Base-by-base conservation (phyloP, 225 moss, liverwort and hornwort species). In the Asterella californica region DNA sequence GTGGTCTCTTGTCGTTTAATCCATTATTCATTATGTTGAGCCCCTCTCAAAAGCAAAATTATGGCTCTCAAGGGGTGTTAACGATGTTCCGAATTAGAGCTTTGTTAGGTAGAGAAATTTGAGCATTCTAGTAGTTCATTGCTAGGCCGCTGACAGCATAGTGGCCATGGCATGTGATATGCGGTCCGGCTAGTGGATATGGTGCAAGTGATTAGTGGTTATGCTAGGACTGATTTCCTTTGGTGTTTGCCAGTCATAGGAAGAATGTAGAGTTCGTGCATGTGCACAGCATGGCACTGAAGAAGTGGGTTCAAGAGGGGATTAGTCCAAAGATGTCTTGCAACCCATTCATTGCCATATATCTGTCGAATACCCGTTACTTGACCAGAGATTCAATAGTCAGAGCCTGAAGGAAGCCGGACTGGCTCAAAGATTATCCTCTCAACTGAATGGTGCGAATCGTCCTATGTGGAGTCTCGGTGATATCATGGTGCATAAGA, bases 211-310 rank as follows among this genome's bases (percentile, higher is more conserved):
- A 74, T 74, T 36, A 66, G 48, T 27, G 70, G 68, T 76, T 50
- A 77, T 81, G 81, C 70, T 68, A 66, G 71, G 72, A 71, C 71
- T 70, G 76, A 76, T 80, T 72, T 81, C 50, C 32, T 64, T 21
- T 15, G 70, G 76, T 52, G 60, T 78, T 78, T 60, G 37, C 21
- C 45, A 82, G 75, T 82, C 54, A 76, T 59, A 38, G 72, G 37
- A 52, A 76, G 62, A 82, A 55, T 71, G 72, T 78, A 76, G 59
- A 70, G 52, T 79, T 78, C 49, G 48, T 49, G 37, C 72, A 49
- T 49, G 50, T 76, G 75, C 68, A 34, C 66, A 81, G 32, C 12
- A 69, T 34, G 49, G 34, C 54, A n/a, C 79, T 54, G 9, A 66
- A 49, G 27, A 46, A 37, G 65, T 33, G 78, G 65, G 78, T 78